A percentile compares a stretch with the other conserved stretches of the same genome.
Conservation (phyloP, 352 stramenopile species). For the Aphanomyces euteiches region DNA sequence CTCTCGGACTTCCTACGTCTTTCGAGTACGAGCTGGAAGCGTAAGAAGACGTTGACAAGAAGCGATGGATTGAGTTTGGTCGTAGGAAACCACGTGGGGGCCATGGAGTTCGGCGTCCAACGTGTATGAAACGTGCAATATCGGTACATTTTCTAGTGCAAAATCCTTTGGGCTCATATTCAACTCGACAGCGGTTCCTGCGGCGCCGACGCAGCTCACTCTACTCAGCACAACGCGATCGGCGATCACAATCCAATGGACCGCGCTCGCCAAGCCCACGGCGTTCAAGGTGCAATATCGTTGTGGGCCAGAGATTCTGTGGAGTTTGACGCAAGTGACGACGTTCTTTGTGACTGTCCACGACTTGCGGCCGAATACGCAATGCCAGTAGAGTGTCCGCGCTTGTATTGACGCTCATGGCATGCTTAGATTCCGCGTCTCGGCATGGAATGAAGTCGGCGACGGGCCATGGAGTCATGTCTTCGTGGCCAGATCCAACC, state of each 20-base stretch:
- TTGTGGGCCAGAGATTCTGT: neutral
- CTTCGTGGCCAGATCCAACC: neutral
- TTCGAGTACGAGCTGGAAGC: conserved; percentile 2
- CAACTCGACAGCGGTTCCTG: neutral
- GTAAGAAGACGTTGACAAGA: neutral
- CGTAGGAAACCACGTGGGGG: neutral
- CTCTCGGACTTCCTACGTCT: conserved; percentile 3
- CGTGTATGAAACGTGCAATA: neutral
- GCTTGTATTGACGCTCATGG: neutral
- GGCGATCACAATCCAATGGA: neutral
- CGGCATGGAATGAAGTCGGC: conserved; percentile 2
- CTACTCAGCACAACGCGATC: neutral
- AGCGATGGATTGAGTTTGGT: neutral
- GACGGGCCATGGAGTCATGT: neutral
- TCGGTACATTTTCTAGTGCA: neutral
- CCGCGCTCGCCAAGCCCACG: neutral
- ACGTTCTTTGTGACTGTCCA: neutral
- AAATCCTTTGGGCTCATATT: too few species aligned
- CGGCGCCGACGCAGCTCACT: neutral
- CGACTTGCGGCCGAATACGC: neutral
- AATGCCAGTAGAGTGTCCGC: neutral
- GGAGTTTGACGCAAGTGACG: neutral
- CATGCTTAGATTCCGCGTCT: neutral
- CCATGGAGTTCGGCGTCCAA: neutral
- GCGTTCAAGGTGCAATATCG: neutral